Evolutionary conservation across 371 early-diverging fungal species (phyloP).

Genomic region (Mucor piriformis): DNA sequence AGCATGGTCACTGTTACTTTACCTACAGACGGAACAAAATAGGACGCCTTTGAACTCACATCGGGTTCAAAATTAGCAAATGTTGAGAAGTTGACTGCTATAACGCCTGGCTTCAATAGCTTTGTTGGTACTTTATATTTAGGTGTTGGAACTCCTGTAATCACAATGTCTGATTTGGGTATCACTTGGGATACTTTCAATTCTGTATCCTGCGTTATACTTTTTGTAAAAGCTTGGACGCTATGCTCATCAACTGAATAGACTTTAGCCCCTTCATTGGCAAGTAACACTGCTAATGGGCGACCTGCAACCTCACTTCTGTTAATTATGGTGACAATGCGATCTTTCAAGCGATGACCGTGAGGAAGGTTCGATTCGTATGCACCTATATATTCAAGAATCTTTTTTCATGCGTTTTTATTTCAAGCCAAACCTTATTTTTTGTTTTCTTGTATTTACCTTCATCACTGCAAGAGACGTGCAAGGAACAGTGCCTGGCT

Average conservation of each 20-base stretch:
- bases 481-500: slow-evolving; percentile 88
- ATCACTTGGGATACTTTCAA: slow-evolving; percentile 82
- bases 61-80: slow-evolving; percentile 88
- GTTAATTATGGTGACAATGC: slow-evolving; percentile 89
- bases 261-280: slow-evolving; percentile 96
- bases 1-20: slow-evolving; percentile 97
- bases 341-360: slow-evolving; percentile 90
- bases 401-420: slow-evolving; percentile 34
- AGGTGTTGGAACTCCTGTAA: slow-evolving; percentile 91
- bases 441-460: slow-evolving; percentile 42
- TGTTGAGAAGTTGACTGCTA: slow-evolving; percentile 93
- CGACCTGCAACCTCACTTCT: slow-evolving; percentile 95
- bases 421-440: neutral
- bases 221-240: slow-evolving; percentile 75
- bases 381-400: slow-evolving; percentile 88
- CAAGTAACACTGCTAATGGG: slow-evolving; percentile 92
- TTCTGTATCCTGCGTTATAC: slow-evolving; percentile 49
- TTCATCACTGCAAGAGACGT: slow-evolving; percentile 94
- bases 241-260: slow-evolving; percentile 90
- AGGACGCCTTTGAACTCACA: slow-evolving; percentile 82
- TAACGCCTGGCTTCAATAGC: slow-evolving; percentile 87
- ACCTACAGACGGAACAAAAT: slow-evolving; percentile 93
- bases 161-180: slow-evolving; percentile 87
- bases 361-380: slow-evolving; percentile 84
- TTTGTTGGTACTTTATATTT: slow-evolving; percentile 82